phyloP scores from a whole-genome alignment of 2,329 filamentous ascomycete species.

The Tolypocladium nubicola region DNA sequence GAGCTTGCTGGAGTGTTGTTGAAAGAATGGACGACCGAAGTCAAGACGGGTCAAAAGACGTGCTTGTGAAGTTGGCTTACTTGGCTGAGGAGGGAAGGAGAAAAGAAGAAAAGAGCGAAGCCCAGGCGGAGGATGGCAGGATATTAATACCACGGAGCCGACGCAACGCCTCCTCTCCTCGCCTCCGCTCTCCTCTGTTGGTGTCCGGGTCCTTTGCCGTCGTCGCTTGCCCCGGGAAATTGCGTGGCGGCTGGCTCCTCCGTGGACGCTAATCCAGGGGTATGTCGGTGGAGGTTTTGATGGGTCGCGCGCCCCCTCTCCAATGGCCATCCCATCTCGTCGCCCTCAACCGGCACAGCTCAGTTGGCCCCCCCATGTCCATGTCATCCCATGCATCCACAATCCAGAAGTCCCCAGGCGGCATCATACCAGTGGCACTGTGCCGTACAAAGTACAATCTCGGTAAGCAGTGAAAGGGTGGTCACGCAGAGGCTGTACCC shows the following conservation, averaged over 20 bases:
- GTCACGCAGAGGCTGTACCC: not conserved
- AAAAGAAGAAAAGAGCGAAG: conserved; percentile 12
- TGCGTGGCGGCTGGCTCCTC: conserved; percentile 5
- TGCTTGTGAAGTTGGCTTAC: conserved; percentile 29
- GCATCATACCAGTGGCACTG: not conserved
- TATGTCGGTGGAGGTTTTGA: conserved; percentile 2
- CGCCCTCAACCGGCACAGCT: not conserved
- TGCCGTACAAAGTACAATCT: not conserved
- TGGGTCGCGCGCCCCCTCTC: conserved; percentile 1
- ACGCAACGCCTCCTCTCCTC: not conserved
- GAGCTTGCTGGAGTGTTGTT: conserved; percentile 19
- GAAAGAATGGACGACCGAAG: conserved; percentile 50
- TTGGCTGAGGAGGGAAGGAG: conserved; percentile 28
- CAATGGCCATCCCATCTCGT: not conserved
- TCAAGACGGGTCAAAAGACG: conserved; percentile 34
- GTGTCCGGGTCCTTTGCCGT: not conserved
- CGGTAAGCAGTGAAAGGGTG: not conserved
- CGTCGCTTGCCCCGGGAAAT: conserved; percentile 11
- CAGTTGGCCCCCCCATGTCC: not conserved
- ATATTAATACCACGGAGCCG: conserved; percentile 32
- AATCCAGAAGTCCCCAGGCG: not conserved
- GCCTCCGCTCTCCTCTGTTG: not conserved
- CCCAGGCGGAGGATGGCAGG: conserved; percentile 22
- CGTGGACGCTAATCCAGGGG: conserved; percentile 8
- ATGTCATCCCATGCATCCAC: not conserved